A percentile compares a stretch with the other conserved stretches of the same genome.
Evolutionary conservation across 2,329 filamentous ascomycete species (phyloP).

Genomic region (Dothidotthia symphoricarpi): DNA sequence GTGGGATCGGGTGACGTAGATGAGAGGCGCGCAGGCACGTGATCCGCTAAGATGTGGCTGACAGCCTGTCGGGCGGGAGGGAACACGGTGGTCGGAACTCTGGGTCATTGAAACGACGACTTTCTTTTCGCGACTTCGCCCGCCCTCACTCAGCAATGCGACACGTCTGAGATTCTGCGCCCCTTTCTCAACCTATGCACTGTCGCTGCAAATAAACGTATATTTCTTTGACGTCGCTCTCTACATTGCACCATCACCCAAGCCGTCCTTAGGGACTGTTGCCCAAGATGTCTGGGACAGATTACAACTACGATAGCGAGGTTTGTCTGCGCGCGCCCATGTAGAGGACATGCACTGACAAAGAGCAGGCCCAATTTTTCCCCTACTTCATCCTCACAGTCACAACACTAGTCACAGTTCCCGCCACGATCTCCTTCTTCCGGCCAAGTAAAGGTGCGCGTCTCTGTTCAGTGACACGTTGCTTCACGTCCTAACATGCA

Average conservation of each 20-base stretch:
- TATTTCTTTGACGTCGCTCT: constrained; percentile 17
- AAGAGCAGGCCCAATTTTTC: constrained; percentile 82
- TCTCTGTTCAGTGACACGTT: constrained; percentile 2
- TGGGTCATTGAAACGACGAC: constrained; percentile 26
- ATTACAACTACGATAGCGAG: constrained; percentile 98
- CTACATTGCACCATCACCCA: constrained; percentile 10
- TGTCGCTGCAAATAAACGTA: no score
- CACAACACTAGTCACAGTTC: constrained; percentile 80
- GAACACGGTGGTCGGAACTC: constrained; percentile 33
- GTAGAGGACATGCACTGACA: constrained; percentile 13
- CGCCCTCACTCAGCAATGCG: constrained; percentile 22
- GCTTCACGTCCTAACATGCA: constrained; percentile 12
- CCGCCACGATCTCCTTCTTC: constrained; percentile 84
- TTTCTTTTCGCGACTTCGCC: constrained; percentile 29
- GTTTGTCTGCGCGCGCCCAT: constrained; percentile 44
- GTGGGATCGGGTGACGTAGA: not conserved
- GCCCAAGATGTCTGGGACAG: constrained; percentile 54
- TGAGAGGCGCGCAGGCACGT: constrained; percentile 9
- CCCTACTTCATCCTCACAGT: constrained; percentile 97
- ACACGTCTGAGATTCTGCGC: constrained; percentile 13
- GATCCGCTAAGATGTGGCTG: constrained; percentile 19
- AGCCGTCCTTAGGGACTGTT: constrained; percentile 19
- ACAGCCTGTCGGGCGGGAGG: constrained; percentile 23
- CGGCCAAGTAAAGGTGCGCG: constrained; percentile 67
- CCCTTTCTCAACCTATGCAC: no score